Percentiles rank a stretch among this genome's conserved stretches.
phyloP scores from a whole-genome alignment of 805 yeast species.

The Nakazawaea peltata region DNA sequence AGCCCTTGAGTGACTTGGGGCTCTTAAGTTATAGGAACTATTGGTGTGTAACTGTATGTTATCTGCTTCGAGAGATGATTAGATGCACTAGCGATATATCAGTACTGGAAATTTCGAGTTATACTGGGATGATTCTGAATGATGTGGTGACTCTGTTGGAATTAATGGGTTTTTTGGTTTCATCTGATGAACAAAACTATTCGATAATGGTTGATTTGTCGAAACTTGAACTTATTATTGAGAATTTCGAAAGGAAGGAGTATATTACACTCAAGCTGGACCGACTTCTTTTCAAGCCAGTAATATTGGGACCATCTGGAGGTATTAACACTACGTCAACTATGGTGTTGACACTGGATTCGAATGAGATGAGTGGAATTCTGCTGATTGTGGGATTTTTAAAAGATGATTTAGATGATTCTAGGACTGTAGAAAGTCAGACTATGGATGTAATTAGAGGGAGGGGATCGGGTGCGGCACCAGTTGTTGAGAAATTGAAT shows the following conservation, averaged over 20 bases:
- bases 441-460: constrained; percentile 37
- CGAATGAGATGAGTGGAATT: constrained; percentile 36
- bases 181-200: not conserved
- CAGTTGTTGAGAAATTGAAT: too few species aligned
- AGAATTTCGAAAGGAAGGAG: constrained; percentile 45
- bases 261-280: constrained; percentile 44
- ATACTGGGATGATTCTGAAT: constrained; percentile 80
- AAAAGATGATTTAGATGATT: constrained; percentile 62
- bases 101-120: constrained; percentile 51
- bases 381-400: constrained; percentile 51
- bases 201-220: constrained; percentile 40
- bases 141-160: constrained; percentile 88
- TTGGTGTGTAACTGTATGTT: constrained; percentile 69
- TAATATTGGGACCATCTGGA: constrained; percentile 79
- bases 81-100: constrained; percentile 25
- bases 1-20: constrained; percentile 86
- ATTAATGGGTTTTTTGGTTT: constrained; percentile 41
- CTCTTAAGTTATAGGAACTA: constrained; percentile 76
- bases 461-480: too few species aligned
- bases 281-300: constrained; percentile 69
- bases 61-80: constrained; percentile 24
- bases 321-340: constrained; percentile 65
- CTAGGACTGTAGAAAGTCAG: constrained; percentile 50
- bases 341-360: constrained; percentile 20
- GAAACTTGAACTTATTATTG: constrained; percentile 32